Evolutionary conservation across 73 alveolate genomes (phyloP).

Genomic region (Paramecium caudatum): DNA sequence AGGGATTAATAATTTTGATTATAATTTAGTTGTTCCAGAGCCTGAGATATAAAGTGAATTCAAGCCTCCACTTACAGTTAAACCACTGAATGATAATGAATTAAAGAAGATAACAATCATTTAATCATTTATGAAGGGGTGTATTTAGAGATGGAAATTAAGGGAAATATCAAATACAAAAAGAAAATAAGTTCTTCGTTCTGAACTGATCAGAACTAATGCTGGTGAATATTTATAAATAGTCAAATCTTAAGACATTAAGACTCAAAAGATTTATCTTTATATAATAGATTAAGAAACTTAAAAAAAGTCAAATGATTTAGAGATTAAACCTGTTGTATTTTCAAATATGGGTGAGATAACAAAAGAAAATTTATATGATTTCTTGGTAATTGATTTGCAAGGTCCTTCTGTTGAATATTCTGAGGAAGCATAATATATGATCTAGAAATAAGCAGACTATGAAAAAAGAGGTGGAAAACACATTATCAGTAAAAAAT

Average conservation of each 20-base stretch:
- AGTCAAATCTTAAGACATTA: background rate
- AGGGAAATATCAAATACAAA: background rate
- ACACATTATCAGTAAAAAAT: background rate
- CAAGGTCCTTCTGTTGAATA: background rate
- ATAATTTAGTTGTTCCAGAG: background rate
- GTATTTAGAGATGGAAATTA: background rate
- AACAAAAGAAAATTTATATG: background rate
- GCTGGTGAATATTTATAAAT: background rate
- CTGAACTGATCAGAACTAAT: background rate
- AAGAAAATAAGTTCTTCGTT: background rate
- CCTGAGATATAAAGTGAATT: background rate
- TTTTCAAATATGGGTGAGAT: slow-evolving; percentile 12
- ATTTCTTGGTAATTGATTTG: background rate
- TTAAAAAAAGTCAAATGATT: slow-evolving; percentile 47
- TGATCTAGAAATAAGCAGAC: background rate
- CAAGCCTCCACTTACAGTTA: background rate
- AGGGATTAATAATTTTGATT: slow-evolving; percentile 53
- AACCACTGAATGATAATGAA: background rate
- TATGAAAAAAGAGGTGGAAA: slow-evolving; percentile 10
- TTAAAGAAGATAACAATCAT: background rate
- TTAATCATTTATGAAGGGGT: background rate
- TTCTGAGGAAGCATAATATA: slow-evolving; percentile 46
- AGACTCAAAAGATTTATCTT: background rate
- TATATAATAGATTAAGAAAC: slow-evolving; percentile 8
- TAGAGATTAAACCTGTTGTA: background rate